phyloP scores from a whole-genome alignment of 2,329 filamentous ascomycete species.

The Aaosphaeria arxii region DNA sequence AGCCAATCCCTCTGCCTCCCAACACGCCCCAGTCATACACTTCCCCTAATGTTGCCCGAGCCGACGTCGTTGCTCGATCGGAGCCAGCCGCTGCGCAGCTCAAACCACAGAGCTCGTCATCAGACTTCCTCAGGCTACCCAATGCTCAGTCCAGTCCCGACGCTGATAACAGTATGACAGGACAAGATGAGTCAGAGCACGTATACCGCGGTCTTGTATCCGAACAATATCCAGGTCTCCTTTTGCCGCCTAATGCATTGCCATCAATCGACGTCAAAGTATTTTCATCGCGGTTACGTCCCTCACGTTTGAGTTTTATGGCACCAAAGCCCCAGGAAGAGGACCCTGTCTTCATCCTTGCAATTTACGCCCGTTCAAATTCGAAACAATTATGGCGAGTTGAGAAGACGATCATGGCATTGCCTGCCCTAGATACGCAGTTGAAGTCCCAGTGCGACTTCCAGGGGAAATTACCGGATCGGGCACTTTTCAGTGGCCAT shows the following conservation, averaged over 20 bases:
- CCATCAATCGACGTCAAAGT: slow-evolving; percentile 83
- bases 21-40: slow-evolving; percentile 65
- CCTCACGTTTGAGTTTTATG: slow-evolving; percentile 81
- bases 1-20: slow-evolving; percentile 69
- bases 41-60: slow-evolving; percentile 45
- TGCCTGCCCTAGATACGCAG: slow-evolving; percentile 78
- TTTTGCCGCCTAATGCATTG: slow-evolving; percentile 84
- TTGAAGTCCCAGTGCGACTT: slow-evolving; percentile 73
- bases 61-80: slow-evolving; percentile 21
- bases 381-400: slow-evolving; percentile 84
- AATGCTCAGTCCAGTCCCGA: slow-evolving; percentile 32
- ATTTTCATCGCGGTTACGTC: slow-evolving; percentile 91
- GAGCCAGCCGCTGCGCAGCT: slow-evolving; percentile 14
- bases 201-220: slow-evolving; percentile 78
- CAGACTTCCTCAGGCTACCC: slow-evolving; percentile 27
- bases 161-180: slow-evolving; percentile 15
- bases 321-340: slow-evolving; percentile 79
- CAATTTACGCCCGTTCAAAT: slow-evolving; percentile 74
- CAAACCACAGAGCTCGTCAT: slow-evolving; percentile 17
- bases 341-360: slow-evolving; percentile 90
- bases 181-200: slow-evolving; percentile 36
- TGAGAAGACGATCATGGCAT: slow-evolving; percentile 82
- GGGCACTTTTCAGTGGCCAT: slow-evolving; percentile 84
- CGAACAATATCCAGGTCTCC: slow-evolving; percentile 80
- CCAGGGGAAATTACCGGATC: slow-evolving; percentile 75